These are phyloP conservation scores for Sugiyamaella qingdaonensis DNA, from an alignment of 805 yeast genomes.

Conservation along the genomic window DNA sequence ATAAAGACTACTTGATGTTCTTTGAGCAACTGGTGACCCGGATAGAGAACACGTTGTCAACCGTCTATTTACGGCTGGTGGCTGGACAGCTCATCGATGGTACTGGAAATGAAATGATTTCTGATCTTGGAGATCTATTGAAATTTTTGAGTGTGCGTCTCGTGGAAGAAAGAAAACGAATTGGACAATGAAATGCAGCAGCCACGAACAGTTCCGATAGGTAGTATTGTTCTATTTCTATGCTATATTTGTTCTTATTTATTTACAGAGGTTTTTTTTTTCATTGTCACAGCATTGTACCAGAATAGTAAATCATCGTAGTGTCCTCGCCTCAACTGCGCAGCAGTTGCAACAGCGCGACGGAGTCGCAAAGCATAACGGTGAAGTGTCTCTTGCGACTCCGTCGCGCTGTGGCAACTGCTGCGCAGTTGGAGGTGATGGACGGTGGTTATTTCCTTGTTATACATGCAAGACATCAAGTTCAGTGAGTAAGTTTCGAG, in stretches of 20 bases:
- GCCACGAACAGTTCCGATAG: not conserved
- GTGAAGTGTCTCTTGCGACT: no score
- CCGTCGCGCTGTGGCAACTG: no score
- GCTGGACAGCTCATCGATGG: not conserved
- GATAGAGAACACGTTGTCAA: conserved; percentile 30
- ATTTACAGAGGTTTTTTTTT: no score
- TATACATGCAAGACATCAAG: no score
- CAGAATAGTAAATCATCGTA: no score
- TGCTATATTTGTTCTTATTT: not conserved
- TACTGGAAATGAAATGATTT: not conserved
- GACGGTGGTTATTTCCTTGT: no score
- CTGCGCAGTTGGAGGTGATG: no score
- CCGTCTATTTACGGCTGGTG: conserved; percentile 25
- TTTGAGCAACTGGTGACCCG: conserved; percentile 32
- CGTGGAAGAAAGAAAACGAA: not conserved
- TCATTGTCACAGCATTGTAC: no score
- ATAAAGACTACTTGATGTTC: conserved; percentile 23
- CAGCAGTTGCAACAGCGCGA: no score
- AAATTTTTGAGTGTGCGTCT: not conserved
- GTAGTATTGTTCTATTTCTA: not conserved
- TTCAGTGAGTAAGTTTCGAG: no score
- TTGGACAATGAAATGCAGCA: not conserved
- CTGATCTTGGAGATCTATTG: conserved; percentile 5
- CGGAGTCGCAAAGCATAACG: no score
- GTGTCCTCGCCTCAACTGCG: no score